Percentiles rank a stretch among this genome's conserved stretches.
Conservation (phyloP, 352 stramenopile species). For the Blastocystis sp. region DNA sequence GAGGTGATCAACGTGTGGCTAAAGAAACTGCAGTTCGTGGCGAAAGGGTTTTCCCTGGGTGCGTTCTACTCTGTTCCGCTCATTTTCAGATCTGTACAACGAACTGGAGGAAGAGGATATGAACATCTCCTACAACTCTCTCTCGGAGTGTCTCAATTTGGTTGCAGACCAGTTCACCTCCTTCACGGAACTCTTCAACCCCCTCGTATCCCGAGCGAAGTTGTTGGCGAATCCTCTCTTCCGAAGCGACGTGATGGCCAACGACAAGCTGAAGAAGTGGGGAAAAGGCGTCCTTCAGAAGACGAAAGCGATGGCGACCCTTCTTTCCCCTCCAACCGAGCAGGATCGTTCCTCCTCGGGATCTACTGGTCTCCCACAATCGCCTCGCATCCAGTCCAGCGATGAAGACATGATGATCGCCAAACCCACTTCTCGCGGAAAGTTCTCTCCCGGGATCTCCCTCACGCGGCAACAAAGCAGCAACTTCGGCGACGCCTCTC, state of each 20-base stretch:
- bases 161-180: not conserved
- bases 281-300: constrained; percentile 40
- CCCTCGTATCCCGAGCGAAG: constrained; percentile 8
- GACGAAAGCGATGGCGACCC: constrained; percentile 20
- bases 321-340: not conserved
- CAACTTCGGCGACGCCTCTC: not conserved
- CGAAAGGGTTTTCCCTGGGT: constrained; percentile 34
- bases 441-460: not conserved
- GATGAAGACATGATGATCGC: not conserved
- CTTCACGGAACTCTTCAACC: constrained; percentile 28
- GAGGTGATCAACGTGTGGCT: constrained; percentile 40
- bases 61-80: not conserved
- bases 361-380: not conserved
- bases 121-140: constrained; percentile 48
- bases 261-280: constrained; percentile 28
- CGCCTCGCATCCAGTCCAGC: not conserved
- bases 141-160: not conserved
- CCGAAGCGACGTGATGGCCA: constrained; percentile 9
- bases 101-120: constrained; percentile 45
- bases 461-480: not conserved
- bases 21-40: constrained; percentile 44
- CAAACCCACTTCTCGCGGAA: not conserved
- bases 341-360: not conserved
- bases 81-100: constrained; percentile 36
- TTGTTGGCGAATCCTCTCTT: constrained; percentile 33